Percentiles rank a stretch among this genome's conserved stretches.
Evolutionary conservation across 352 stramenopile genomes (phyloP).

Genomic region (Phytopythium boreale): DNA sequence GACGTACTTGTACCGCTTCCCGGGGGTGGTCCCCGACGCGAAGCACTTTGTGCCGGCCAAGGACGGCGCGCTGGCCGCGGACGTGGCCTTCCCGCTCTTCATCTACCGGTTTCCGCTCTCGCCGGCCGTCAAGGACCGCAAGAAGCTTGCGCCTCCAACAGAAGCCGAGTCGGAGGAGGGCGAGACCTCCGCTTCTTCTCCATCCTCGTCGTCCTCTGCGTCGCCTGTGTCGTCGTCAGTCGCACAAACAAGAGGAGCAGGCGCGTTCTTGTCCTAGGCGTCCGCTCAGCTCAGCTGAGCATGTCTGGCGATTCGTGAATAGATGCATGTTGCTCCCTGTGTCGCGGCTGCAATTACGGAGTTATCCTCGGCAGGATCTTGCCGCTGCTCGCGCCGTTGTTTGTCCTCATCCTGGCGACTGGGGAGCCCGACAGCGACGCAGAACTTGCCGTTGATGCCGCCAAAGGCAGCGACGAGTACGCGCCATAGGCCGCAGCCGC

Average conservation of each 20-base stretch:
- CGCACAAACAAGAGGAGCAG: not conserved
- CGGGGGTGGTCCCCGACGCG: conserved; percentile 25
- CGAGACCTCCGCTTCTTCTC: not conserved
- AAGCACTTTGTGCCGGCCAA: conserved; percentile 50
- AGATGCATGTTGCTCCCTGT: not conserved
- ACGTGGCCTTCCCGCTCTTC: conserved; percentile 71
- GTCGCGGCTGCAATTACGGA: not conserved
- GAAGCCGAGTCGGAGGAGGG: not conserved
- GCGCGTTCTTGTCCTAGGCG: not conserved
- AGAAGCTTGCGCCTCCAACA: not conserved
- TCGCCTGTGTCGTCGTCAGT: not conserved
- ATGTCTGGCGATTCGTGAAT: not conserved
- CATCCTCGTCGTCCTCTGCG: not conserved
- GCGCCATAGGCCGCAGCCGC: conserved; percentile 13
- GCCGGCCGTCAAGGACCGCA: not conserved
- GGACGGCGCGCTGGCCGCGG: conserved; percentile 18
- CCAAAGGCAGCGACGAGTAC: conserved; percentile 2
- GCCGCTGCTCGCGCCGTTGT: not conserved
- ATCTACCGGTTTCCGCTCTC: conserved; percentile 56
- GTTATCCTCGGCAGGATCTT: conserved; percentile 7
- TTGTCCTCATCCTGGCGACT: conserved; percentile 12
- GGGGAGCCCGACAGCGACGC: conserved; percentile 34
- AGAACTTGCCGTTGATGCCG: conserved; percentile 14
- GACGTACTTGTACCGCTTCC: conserved; percentile 78
- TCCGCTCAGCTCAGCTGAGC: not conserved